These are phyloP conservation scores for Lippia alba DNA, from an alignment of 305 asterid species.

Conservation along the genomic window DNA sequence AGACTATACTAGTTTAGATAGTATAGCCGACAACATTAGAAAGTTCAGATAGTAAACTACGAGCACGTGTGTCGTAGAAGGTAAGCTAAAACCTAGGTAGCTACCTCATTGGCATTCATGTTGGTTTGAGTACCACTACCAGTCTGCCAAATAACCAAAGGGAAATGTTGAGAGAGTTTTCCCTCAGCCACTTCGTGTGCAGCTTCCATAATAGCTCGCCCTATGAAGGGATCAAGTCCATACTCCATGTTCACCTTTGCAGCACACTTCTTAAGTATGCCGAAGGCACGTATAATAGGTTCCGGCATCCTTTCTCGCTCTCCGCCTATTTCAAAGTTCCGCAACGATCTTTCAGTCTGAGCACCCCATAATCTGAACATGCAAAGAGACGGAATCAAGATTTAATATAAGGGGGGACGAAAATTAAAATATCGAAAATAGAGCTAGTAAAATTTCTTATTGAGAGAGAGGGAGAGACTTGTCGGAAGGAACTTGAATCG, in stretches of 20 bases:
- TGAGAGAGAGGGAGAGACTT: constrained; percentile 45
- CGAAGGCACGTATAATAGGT: constrained; percentile 90
- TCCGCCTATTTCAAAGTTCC: constrained; percentile 96
- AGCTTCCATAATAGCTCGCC: constrained; percentile 94
- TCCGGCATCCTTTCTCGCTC: constrained; percentile 98
- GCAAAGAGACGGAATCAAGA: background rate
- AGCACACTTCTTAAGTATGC: constrained; percentile 92
- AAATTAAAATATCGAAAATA: background rate
- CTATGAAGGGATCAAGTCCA: constrained; percentile 90
- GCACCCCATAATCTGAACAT: constrained; percentile 93
- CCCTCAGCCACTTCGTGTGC: constrained; percentile 98
- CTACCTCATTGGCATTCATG: constrained; percentile 96
- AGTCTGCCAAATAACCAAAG: constrained; percentile 99
- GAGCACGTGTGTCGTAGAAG: too few relatives aligned
- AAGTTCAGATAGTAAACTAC: too few relatives aligned
- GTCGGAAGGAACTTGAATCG: constrained; percentile 81
- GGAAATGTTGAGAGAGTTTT: constrained; percentile 86
- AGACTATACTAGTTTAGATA: too few relatives aligned
- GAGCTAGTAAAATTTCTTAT: too few relatives aligned
- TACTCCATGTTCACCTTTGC: constrained; percentile 96
- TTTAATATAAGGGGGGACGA: background rate
- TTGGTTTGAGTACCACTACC: constrained; percentile 99
- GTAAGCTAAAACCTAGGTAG: too few relatives aligned
- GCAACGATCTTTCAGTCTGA: constrained; percentile 93
- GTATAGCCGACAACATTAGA: too few relatives aligned